Evolutionary conservation across 345 rosid genomes (phyloP).

Genomic region (Syzygium aromaticum): DNA sequence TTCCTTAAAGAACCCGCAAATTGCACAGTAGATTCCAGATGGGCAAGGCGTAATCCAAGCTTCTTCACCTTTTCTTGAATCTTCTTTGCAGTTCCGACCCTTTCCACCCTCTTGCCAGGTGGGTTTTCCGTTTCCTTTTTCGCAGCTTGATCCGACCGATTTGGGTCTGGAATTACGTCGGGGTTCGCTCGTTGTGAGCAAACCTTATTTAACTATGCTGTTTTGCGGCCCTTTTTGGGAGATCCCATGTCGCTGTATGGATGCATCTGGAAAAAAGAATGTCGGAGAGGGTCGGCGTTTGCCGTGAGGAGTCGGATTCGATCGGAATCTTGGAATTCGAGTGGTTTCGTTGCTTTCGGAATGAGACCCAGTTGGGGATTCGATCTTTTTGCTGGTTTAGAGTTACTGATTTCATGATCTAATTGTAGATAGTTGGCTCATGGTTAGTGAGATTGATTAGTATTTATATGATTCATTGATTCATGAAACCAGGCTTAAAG

Average conservation of each 20-base stretch:
- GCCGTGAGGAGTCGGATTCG: not conserved
- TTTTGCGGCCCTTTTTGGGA: not conserved
- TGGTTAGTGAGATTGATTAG: not conserved
- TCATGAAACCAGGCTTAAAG: not conserved
- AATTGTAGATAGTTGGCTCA: not conserved
- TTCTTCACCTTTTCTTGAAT: not conserved
- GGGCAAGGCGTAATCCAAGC: not conserved
- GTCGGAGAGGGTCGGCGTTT: not conserved
- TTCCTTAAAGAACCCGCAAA: not conserved
- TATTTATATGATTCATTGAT: not conserved
- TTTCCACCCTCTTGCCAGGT: not conserved
- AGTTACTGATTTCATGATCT: not conserved
- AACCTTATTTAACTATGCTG: not conserved
- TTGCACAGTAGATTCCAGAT: constrained; percentile 10
- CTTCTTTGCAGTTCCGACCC: not conserved
- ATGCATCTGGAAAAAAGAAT: not conserved
- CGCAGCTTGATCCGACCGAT: not conserved
- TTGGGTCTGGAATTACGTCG: not conserved
- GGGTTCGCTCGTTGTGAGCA: not conserved
- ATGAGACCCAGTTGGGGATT: not conserved
- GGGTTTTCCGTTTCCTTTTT: not conserved
- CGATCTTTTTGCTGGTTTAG: not conserved
- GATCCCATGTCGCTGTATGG: not conserved
- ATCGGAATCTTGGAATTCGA: not conserved
- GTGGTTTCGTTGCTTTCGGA: not conserved